Evolutionary conservation across 106 monocot species (phyloP), one percentile per base, ranked within the genome.

Genomic region (Hemerocallis citrina): DNA sequence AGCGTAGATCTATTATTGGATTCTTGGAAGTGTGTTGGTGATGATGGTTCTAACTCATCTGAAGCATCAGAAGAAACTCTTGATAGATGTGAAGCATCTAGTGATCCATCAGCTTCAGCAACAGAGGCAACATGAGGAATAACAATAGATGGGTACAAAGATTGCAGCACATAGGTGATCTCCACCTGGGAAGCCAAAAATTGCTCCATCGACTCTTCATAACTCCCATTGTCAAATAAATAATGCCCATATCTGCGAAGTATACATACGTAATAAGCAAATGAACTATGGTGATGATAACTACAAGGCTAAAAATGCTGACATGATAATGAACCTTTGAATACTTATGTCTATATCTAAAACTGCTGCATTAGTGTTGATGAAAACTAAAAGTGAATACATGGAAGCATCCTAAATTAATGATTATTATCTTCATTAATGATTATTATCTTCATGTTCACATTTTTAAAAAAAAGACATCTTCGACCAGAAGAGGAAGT

Each of bases 121-220:
- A 75, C 52, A 38, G 59, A 57, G 3, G 50, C 64, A 16, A 57
- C 60, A 63, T 91, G 84, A 27, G 98, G 98, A 57, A 99, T 85
- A 66, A 79, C 29, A 7, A 99, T 70, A 23, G 85, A 92, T 21
- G 88, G 82, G 66, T 88, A 92, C 52, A 99, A 75, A 61, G 75
- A 75, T 38, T n/a, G n/a, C 29, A 99, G 65, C 4, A 99, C 77
- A 68, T 88, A 88, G 50, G 92, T 99, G 29, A 91, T 80, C 57
- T 99, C 98, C 68, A 88, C 98, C 80, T 92, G 85, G 36, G 98
- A 88, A 60, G 84, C 92, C 25, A 88, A 52, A 72, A 99, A 92
- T 25, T 99, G 98, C 4, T 92, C 88, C 82, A 96, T 52, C 21
- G 93, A 71, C 67, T 99, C 88, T 80, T 99, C 92, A 72, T 88